phyloP scores from a whole-genome alignment of 1,284 basidiomycete genomes.

The Ceratobasidium sp. region DNA sequence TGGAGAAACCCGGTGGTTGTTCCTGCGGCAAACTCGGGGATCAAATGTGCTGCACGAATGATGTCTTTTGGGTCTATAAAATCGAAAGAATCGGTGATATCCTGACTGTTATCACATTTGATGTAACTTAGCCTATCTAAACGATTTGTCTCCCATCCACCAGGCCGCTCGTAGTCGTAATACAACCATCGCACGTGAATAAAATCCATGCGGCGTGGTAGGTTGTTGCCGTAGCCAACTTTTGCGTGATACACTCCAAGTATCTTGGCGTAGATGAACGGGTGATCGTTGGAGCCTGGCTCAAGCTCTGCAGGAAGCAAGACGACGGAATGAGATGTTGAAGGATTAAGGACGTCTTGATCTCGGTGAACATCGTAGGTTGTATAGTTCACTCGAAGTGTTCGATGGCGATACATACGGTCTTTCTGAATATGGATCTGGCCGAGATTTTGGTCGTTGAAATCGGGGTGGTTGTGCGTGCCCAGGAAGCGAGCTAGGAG shows the following conservation, averaged over 20 bases:
- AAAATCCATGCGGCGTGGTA: slow-evolving; percentile 43
- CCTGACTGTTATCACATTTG: neutral
- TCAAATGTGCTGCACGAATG: slow-evolving; percentile 6
- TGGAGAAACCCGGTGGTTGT: neutral
- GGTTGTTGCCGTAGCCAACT: neutral
- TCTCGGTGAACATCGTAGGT: slow-evolving; percentile 49
- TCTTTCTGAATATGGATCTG: neutral
- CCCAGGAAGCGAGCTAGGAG: neutral
- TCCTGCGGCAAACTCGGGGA: neutral
- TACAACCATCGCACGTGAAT: slow-evolving; percentile 48
- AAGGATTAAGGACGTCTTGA: slow-evolving; percentile 53
- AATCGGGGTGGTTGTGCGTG: neutral
- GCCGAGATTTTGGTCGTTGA: neutral
- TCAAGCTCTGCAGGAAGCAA: slow-evolving; percentile 46
- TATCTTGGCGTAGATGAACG: slow-evolving; percentile 52
- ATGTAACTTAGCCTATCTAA: neutral
- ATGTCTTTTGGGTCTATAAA: slow-evolving; percentile 35
- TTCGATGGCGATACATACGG: neutral
- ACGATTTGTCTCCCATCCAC: neutral
- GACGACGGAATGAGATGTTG: slow-evolving; percentile 45
- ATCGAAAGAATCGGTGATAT: slow-evolving; percentile 27
- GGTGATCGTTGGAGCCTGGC: slow-evolving; percentile 40
- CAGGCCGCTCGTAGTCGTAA: slow-evolving; percentile 25
- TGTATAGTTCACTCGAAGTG: slow-evolving; percentile 44
- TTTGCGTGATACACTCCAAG: slow-evolving; percentile 50